Evolutionary conservation across 2,329 filamentous ascomycete species (phyloP).

Genomic region (Clathrospora elynae): DNA sequence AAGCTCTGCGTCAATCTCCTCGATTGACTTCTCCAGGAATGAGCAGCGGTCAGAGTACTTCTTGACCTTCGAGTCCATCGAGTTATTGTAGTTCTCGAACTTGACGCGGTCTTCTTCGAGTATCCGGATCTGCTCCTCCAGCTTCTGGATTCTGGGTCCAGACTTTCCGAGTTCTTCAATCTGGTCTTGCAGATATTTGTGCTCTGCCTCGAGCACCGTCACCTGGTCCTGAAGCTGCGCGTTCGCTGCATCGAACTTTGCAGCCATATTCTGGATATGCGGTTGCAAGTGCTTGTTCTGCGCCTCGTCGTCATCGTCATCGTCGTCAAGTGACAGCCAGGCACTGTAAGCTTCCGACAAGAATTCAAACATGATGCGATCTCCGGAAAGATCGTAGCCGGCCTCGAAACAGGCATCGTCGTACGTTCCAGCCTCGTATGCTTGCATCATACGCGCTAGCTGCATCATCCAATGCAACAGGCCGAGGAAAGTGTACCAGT

Average conservation of each 20-base stretch:
- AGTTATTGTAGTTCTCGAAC: constrained; percentile 91
- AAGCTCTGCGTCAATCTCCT: constrained; percentile 81
- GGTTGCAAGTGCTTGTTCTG: constrained; percentile 70
- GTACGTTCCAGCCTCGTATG: constrained; percentile 77
- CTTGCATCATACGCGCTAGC: constrained; percentile 88
- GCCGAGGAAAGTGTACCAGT: constrained; percentile 94
- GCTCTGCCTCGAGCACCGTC: constrained; percentile 83
- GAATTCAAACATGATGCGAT: constrained; percentile 94
- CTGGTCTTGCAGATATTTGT: constrained; percentile 78
- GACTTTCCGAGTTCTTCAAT: constrained; percentile 89
- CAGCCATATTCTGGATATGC: constrained; percentile 85
- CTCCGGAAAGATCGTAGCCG: constrained; percentile 83
- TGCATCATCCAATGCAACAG: constrained; percentile 99
- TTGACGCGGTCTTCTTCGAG: constrained; percentile 94
- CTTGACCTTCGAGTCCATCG: constrained; percentile 81
- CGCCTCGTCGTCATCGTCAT: constrained; percentile 82
- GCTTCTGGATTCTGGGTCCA: constrained; percentile 77
- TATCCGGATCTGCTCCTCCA: constrained; percentile 90
- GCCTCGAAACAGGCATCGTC: constrained; percentile 88
- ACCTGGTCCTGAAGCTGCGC: constrained; percentile 83
- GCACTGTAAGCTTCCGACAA: constrained; percentile 87
- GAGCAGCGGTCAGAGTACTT: constrained; percentile 84
- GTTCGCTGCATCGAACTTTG: constrained; percentile 83
- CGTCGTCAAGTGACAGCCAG: constrained; percentile 80
- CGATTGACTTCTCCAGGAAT: constrained; percentile 83